These are phyloP conservation scores for Starmerella asiatica DNA, from an alignment of 805 yeast species.

Conservation along the genomic window DNA sequence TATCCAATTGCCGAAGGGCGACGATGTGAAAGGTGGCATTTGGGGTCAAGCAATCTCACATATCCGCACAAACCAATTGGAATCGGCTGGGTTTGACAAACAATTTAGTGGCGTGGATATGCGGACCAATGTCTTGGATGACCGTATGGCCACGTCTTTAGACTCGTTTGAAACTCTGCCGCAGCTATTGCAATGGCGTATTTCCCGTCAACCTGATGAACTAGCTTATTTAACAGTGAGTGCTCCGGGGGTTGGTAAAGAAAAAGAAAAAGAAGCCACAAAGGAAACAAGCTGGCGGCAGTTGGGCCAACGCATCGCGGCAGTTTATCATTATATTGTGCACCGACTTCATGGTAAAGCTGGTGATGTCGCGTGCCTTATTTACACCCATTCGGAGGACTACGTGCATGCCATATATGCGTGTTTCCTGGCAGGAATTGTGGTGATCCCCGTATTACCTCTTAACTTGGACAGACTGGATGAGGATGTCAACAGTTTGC, in stretches of 20 bases:
- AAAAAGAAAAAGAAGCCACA: constrained; percentile 36
- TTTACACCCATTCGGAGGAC: constrained; percentile 81
- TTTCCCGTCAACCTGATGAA: constrained; percentile 60
- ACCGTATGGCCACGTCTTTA: constrained; percentile 57
- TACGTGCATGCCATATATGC: constrained; percentile 73
- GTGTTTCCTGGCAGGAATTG: constrained; percentile 66
- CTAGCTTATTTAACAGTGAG: constrained; percentile 46
- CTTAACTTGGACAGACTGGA: constrained; percentile 50
- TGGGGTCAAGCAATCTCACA: constrained; percentile 69
- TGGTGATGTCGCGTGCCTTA: constrained; percentile 63
- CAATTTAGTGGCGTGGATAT: constrained; percentile 76
- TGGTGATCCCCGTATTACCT: constrained; percentile 66
- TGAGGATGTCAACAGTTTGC: constrained; percentile 60
- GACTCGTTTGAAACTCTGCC: constrained; percentile 58
- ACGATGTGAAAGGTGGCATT: constrained; percentile 64
- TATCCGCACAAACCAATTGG: constrained; percentile 45
- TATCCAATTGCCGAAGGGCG: constrained; percentile 56
- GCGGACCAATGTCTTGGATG: constrained; percentile 63
- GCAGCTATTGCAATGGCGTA: constrained; percentile 68
- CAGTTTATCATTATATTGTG: constrained; percentile 57
- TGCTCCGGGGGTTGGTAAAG: constrained; percentile 8
- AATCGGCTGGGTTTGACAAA: constrained; percentile 39
- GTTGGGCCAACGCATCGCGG: constrained; percentile 61
- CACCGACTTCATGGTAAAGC: constrained; percentile 49
- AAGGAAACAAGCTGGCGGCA: constrained; percentile 57